Base-by-base conservation (phyloP, 352 stramenopile species). In the Globisporangium camurandrum region DNA sequence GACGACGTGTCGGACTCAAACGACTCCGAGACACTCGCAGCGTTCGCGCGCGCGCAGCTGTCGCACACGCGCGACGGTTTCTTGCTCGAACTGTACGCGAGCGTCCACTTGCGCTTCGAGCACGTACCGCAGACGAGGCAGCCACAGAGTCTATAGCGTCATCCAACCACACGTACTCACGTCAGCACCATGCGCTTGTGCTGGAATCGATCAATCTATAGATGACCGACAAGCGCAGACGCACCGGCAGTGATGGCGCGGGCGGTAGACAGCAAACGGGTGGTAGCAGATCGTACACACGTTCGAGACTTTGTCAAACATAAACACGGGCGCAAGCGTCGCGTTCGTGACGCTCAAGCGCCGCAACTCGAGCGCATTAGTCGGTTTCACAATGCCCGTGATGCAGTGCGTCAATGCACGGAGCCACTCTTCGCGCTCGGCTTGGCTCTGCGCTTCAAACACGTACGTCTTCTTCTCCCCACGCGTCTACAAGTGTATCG, bases 261-360 rank as follows among this genome's bases (percentile, higher is more conserved):
- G 78, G 0, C 80, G 79, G 67, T 92, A 89, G 33, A 93, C 74
- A 1, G 80, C 75, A 51, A 93, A 93, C 44, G 68, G 86, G 50
- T 89, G 77, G 36, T 66, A 73, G 57, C 83, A 93, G 41, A 92
- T 85, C 46, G 78, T 91, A 60, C 83, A 93, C 16, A 88, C 78
- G 51, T 85, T 89, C 36, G 81, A 92, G 46, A 88, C 66, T 57
- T 88, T 88, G 69, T 89, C 73, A 46, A 90, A 93, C 68, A 93
- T 87, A 56, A 89, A 85, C 60, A 93, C 85, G n/a, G 83, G 79
- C 17, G 82, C 83, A 40, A 88, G 64, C 33, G 71, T 80, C 47
- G 83, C 70, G 56, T 71, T 77, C 56, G 84, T 86, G 56, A 93
- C 63, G 40, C 75, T 86, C 3, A 69, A 64, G 23, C 82, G 76